Evolutionary conservation across 176 grass and related monocot species (phyloP).

Genomic region (Thinopyrum elongatum): DNA sequence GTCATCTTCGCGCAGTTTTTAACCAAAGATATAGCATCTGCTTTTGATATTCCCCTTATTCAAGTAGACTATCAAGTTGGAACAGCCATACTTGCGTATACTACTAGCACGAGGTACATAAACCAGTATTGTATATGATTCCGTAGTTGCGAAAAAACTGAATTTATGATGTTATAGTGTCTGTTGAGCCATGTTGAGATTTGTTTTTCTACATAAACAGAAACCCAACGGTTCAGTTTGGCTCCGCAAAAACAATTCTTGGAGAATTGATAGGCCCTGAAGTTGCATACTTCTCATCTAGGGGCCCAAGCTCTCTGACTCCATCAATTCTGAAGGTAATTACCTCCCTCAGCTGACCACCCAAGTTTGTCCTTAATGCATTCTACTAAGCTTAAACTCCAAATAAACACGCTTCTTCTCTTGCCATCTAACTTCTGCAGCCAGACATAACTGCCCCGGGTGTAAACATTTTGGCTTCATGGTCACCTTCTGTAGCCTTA

Average conservation of each 20-base stretch:
- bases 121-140: neutral
- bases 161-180: neutral
- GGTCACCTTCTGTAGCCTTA: conserved; percentile 71
- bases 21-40: conserved; percentile 78
- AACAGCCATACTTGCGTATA: conserved; percentile 76
- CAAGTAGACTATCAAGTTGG: conserved; percentile 94
- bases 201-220: conserved; percentile 34
- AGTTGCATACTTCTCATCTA: conserved; percentile 91
- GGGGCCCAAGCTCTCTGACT: conserved; percentile 85
- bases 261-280: conserved; percentile 82
- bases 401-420: neutral
- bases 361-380: neutral
- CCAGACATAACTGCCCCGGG: conserved; percentile 86
- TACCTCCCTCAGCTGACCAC: neutral
- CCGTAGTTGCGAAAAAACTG: neutral
- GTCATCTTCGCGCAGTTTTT: conserved; percentile 82
- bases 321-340: conserved; percentile 85
- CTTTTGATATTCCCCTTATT: conserved; percentile 75
- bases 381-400: neutral
- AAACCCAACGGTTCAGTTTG: conserved; percentile 63
- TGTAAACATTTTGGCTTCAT: conserved; percentile 95
- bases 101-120: conserved; percentile 59
- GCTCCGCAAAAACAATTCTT: conserved; percentile 65
- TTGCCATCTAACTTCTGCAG: conserved; percentile 38
- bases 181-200: neutral